These are phyloP conservation scores for Trichoderma sp. DNA, from an alignment of 2,329 filamentous ascomycete genomes.

Conservation along the genomic window DNA sequence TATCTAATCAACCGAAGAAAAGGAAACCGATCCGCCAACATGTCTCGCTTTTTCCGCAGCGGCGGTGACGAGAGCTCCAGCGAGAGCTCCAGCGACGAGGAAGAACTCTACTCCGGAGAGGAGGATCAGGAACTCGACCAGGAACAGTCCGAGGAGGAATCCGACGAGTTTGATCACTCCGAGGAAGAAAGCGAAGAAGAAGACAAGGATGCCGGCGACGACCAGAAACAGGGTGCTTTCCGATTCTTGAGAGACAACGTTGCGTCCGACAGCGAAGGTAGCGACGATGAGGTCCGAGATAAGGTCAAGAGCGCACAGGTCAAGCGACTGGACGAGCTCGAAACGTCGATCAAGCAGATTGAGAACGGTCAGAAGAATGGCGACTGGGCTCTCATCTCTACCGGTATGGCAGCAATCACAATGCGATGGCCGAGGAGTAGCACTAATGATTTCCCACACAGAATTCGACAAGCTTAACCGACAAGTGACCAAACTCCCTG, in stretches of 20 bases:
- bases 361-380: constrained; percentile 97
- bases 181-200: constrained; percentile 53
- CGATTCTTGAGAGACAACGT: constrained; percentile 79
- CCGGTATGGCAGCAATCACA: constrained; percentile 56
- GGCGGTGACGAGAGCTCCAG: constrained; percentile 88
- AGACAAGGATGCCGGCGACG: constrained; percentile 62
- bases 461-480: constrained; percentile 95
- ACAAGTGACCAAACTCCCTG: constrained; percentile 73
- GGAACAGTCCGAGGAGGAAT: constrained; percentile 38
- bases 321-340: constrained; percentile 92
- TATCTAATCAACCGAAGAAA: not conserved
- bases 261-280: constrained; percentile 72
- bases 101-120: constrained; percentile 76
- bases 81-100: constrained; percentile 84
- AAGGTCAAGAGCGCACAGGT: constrained; percentile 97
- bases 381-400: constrained; percentile 91
- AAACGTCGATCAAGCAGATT: constrained; percentile 83
- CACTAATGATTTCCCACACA: constrained; percentile 36
- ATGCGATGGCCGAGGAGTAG: not conserved
- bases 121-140: constrained; percentile 41
- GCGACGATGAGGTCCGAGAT: constrained; percentile 80
- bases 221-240: constrained; percentile 62
- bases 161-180: constrained; percentile 40
- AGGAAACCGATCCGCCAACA: constrained; percentile 46
- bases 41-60: constrained; percentile 98